Evolutionary conservation across 768 basidiomycete genomes (phyloP), one percentile per base, ranked within the genome.

Genomic region (Paxillus rubicundulus): DNA sequence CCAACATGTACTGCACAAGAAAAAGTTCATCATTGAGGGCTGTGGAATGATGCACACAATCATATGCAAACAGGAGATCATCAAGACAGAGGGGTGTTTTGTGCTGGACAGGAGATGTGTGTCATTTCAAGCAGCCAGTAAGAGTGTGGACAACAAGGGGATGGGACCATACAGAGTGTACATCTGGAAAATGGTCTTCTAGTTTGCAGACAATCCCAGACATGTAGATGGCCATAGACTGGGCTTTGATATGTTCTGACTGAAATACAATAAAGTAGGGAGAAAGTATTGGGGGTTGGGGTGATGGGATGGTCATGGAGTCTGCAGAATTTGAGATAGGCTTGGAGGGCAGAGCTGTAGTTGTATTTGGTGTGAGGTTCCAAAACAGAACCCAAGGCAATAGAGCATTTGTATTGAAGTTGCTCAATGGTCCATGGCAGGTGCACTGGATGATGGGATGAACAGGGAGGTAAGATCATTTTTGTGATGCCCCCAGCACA

Each of bases 191-290:
- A 30, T 57, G 47, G 0, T 38, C 4, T 47, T 67, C 62, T 12
- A 65, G 66, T 43, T 67, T 59, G 32, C 64, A 64, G 49, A 66
- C 67, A 14, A 75, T 72, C 13, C 74, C 72, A 0, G 72, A 69
- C 1, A 78, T 61, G 57, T 77, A 76, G 5, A 65, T 48, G 37
- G 45, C 44, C 10, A 76, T 69, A 0, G 73, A 73, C 13, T 50
- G 20, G 0, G 74, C 72, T 34, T 69, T 60, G 42, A 77, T 74
- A 50, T 72, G 69, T 30, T 59, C 55, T 3, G 49, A 70, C n/a
- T n/a, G n/a, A n/a, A n/a, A n/a, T n/a, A n/a, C n/a, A n/a, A n/a
- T n/a, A n/a, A n/a, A n/a, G n/a, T 63, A 72, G 68, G 13, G 63
- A 65, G 9, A 78, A 59, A 0, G 74, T 75, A 42, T 76, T 68